These are phyloP conservation scores for Chenopodium berlandieri DNA, from an alignment of 148 eudicot genomes.

Conservation along the genomic window DNA sequence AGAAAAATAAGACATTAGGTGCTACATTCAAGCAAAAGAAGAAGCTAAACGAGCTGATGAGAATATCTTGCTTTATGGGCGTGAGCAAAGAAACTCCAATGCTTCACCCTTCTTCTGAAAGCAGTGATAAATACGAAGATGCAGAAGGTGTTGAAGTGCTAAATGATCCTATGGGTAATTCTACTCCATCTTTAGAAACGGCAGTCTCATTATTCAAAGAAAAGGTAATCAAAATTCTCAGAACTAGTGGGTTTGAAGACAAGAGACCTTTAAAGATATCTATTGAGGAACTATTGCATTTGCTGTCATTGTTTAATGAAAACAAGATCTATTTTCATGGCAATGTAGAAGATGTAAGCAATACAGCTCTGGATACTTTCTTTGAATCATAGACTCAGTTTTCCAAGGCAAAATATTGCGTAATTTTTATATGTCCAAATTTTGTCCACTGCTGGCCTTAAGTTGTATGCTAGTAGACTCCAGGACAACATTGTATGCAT, in stretches of 20 bases:
- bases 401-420: background rate
- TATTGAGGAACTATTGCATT: constrained; percentile 53
- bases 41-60: constrained; percentile 69
- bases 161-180: background rate
- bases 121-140: constrained; percentile 23
- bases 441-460: background rate
- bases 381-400: constrained; percentile 17
- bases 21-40: constrained; percentile 90
- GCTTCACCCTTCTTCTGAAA: constrained; percentile 12
- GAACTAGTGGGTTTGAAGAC: constrained; percentile 64
- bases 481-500: background rate
- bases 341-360: constrained; percentile 29
- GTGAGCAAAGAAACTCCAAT: constrained; percentile 23
- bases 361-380: constrained; percentile 34
- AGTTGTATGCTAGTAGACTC: background rate
- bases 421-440: background rate
- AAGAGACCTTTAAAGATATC: constrained; percentile 93
- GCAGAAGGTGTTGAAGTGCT: constrained; percentile 20
- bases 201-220: constrained; percentile 48
- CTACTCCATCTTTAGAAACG: constrained; percentile 15
- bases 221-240: constrained; percentile 53
- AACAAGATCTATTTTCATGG: constrained; percentile 61
- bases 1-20: constrained; percentile 93
- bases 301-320: constrained; percentile 68
- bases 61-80: constrained; percentile 32